Conservation (phyloP, 306 rosid species). For the Mucuna pruriens region DNA sequence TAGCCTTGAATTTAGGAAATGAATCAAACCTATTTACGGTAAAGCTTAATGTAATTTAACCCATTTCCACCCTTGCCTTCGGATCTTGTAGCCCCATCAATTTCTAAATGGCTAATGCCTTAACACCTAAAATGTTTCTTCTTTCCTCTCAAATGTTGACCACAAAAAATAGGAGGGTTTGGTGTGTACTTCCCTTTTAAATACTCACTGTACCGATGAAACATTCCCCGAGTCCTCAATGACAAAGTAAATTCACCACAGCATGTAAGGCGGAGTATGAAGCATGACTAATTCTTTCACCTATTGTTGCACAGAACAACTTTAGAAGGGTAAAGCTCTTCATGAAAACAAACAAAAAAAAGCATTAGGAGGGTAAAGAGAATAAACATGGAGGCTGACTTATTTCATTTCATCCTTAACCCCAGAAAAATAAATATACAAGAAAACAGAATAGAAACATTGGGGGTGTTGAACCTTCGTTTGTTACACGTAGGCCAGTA, state of each 20-base stretch:
- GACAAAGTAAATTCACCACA: background rate
- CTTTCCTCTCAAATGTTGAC: background rate
- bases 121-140: background rate
- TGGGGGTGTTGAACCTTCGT: background rate
- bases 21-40: background rate
- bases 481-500: background rate
- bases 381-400: background rate
- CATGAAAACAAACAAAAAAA: background rate
- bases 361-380: background rate
- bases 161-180: background rate
- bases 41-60: background rate
- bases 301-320: background rate
- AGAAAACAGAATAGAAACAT: background rate
- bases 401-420: background rate
- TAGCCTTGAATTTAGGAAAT: background rate
- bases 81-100: background rate
- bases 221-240: background rate
- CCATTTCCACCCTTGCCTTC: background rate
- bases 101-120: background rate
- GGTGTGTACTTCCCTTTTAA: background rate
- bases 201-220: background rate
- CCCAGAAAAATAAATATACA: background rate
- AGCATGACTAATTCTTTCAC: background rate
- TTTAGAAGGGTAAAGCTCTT: background rate
- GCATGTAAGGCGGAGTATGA: background rate